Conservation (phyloP, 805 yeast species). For the Candida endomychidarum region DNA sequence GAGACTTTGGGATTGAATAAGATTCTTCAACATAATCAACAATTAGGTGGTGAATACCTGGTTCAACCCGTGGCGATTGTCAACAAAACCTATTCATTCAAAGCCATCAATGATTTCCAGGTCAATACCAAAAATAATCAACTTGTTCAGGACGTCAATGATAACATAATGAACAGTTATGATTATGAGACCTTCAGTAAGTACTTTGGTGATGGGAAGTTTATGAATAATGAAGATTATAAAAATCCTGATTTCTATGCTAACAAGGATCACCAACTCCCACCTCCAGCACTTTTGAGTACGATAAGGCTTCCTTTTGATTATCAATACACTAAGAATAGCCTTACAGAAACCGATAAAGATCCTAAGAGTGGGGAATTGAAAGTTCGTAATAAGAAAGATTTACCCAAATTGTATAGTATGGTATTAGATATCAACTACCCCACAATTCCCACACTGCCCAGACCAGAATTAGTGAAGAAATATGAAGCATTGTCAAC, state of each 20-base stretch:
- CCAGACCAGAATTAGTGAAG: slow-evolving; percentile 47
- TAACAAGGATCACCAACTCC: slow-evolving; percentile 53
- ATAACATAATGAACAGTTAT: slow-evolving; percentile 22
- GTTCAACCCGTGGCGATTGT: slow-evolving; percentile 67
- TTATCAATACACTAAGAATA: slow-evolving; percentile 76
- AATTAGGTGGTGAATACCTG: slow-evolving; percentile 29
- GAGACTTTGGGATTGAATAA: slow-evolving; percentile 42
- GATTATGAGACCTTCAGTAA: slow-evolving; percentile 25
- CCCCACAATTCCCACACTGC: slow-evolving; percentile 47
- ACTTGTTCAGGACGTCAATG: slow-evolving; percentile 27
- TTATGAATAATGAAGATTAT: slow-evolving; percentile 29
- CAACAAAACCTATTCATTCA: slow-evolving; percentile 68
- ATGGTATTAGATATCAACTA: slow-evolving; percentile 49
- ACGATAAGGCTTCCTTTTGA: slow-evolving; percentile 73
- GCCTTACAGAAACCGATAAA: slow-evolving; percentile 48
- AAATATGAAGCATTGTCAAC: slow-evolving; percentile 30
- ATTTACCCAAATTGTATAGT: slow-evolving; percentile 52
- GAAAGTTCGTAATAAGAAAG: slow-evolving; percentile 45
- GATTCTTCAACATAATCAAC: slow-evolving; percentile 33
- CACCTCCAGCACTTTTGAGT: slow-evolving; percentile 87
- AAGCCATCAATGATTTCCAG: slow-evolving; percentile 90
- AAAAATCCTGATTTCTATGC: slow-evolving; percentile 22
- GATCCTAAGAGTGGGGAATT: slow-evolving; percentile 60
- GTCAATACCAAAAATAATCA: slow-evolving; percentile 56
- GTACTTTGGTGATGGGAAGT: slow-evolving; percentile 25